Evolutionary conservation across 2,329 filamentous ascomycete genomes (phyloP), one percentile per base, ranked within the genome.

Genomic region (Fusarium virguliforme): DNA sequence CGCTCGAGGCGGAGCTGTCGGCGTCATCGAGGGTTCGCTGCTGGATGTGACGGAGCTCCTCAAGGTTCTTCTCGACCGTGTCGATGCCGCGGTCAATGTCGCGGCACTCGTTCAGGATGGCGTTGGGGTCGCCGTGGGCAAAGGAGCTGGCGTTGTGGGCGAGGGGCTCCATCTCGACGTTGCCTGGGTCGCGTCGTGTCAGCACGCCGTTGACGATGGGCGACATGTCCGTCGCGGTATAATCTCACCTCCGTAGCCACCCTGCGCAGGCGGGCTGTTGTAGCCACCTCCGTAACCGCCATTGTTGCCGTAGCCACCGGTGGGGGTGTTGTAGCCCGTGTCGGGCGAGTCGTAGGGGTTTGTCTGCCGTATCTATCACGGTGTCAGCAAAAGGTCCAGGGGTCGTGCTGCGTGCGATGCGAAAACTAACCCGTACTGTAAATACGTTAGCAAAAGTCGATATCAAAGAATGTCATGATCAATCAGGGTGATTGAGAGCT

Each of bases 21-120:
- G 92, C 90, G 75, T 94, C 92, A 76, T 90, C 89, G 71, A 97
- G 89, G 35, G 91, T 89, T 69, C 90, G 87, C 77, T 89, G 88
- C 79, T 95, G 93, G 38, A 94, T 85, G 79, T 86, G 87, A 75
- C 90, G 89, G 53, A 97, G 89, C 77, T 92, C 88, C 71, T 90
- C 86, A 35, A 97, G 88, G 75, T 92, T 92, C 68, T 83, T 82
- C 77, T 94, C 90, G 76, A 98, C 89, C 64, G 90, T 85, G 69
- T 92, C 88, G 76, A 98, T 92, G 43, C 91, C 92, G 65, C 88
- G 85, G 79, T 94, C 92, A 79, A 98, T 92, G 50, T 93, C 90
- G 65, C 90, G 89, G 83, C 94, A 96, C 80, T 96, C 92, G 83
- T 97, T 94, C 66, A 98, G 87, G 73, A 97, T 92, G 62, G 89